Percentiles rank a stretch among this genome's conserved stretches.
Evolutionary conservation across 2,329 filamentous ascomycete species (phyloP).

Genomic region (Trichoderma asperellum): DNA sequence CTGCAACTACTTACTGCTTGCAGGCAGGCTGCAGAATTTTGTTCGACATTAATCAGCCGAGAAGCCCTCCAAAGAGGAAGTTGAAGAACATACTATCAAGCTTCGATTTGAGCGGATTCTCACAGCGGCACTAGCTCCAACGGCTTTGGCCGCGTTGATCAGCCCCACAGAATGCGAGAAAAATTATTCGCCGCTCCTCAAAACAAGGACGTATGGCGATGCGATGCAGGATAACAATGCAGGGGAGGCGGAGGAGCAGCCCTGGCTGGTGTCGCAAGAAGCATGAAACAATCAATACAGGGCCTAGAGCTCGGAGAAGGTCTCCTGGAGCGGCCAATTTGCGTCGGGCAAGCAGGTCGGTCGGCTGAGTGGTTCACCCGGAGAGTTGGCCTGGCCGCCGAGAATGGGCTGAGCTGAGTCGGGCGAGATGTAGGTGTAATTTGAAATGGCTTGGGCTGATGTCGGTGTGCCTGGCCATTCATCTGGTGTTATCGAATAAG

Average conservation of each 20-base stretch:
- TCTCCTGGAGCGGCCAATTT: conserved; percentile 18
- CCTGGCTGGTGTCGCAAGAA: conserved; percentile 23
- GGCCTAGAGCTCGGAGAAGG: conserved; percentile 13
- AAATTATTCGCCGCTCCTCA: conserved; percentile 5
- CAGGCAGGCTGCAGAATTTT: not conserved
- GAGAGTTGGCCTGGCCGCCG: conserved; percentile 17
- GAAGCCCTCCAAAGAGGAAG: conserved; percentile 18
- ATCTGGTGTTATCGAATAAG: not conserved
- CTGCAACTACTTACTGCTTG: not conserved
- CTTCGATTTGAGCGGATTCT: conserved; percentile 21
- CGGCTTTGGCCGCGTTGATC: conserved; percentile 27
- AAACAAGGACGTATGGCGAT: conserved; percentile 16
- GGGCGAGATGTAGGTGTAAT: not conserved
- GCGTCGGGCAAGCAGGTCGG: conserved; percentile 6
- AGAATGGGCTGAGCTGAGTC: not conserved
- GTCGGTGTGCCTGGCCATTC: not conserved
- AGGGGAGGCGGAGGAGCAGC: conserved; percentile 15
- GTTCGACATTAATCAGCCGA: conserved; percentile 13
- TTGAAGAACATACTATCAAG: conserved; percentile 10
- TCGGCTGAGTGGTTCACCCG: conserved; percentile 15
- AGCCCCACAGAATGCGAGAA: conserved; percentile 15
- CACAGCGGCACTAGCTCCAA: conserved; percentile 5
- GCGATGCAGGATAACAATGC: conserved; percentile 5
- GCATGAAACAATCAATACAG: conserved; percentile 14
- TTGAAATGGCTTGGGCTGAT: not conserved